Evolutionary conservation across 2,329 filamentous ascomycete species (phyloP), one percentile per base, ranked within the genome.

Genomic region (Apiospora koreana): DNA sequence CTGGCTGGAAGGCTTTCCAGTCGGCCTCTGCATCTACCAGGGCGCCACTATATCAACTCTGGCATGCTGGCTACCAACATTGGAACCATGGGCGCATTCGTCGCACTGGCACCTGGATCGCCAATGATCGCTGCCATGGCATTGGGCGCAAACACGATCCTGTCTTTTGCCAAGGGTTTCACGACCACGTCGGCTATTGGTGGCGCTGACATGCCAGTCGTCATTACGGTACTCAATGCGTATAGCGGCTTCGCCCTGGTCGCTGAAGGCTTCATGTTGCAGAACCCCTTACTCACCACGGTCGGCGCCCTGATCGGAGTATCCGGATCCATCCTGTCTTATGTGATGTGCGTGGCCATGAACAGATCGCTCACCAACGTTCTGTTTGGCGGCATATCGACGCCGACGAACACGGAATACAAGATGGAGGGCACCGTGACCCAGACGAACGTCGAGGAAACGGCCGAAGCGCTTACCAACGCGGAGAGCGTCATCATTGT

Each of bases 191-290:
- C 94, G 1, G 93, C 93, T 0, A 97, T 97, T 76, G 94, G 94
- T 28, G 94, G 94, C n/a, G 94, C 94, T 16, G 94, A 97, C 77
- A 97, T 97, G 94, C 94, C 89, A 81, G 94, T 97, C 6, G 93
- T 96, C 42, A 97, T 97, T 73, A 97, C 94, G 0, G 94, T 97
- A 0, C 82, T 97, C 25, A 97, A 97, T 75, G 94, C 94, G 0
- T 97, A 97, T 79, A 95, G 93, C 65, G 94, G 94, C 16, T 97
- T 97, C 70, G 94, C 94, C 0, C 86, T 97, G 2, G 94, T 97
- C 0, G 94, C 94, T 0, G 94, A 97, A 80, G 94, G 94, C 0
- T 92, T 97, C 79, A 97, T 97, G 94, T 85, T 97, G 18, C 91
- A 96, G 74, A 97, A 97, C 71, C 90, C 94, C 0, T 86, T 97